These are phyloP conservation scores for Aspergillus persii DNA, from an alignment of 2,329 filamentous ascomycete species.

Conservation along the genomic window DNA sequence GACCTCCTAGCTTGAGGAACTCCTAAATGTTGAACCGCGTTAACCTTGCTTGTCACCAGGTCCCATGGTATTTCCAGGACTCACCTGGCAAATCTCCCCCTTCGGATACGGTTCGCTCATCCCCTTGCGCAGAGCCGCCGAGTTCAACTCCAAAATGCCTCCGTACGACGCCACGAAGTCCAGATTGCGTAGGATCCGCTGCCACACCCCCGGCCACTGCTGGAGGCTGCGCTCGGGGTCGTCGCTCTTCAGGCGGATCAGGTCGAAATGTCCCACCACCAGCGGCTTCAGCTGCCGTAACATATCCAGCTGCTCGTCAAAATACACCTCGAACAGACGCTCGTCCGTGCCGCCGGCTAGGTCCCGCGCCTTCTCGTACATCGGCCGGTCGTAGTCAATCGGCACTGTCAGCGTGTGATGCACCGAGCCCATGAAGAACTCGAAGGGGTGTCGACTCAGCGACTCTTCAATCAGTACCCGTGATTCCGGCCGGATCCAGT, in stretches of 20 bases:
- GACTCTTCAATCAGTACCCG: constrained; percentile 60
- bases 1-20: constrained; percentile 70
- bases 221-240: constrained; percentile 63
- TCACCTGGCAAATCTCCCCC: constrained; percentile 66
- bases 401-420: constrained; percentile 85
- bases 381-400: constrained; percentile 76
- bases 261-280: constrained; percentile 90
- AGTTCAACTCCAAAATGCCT: constrained; percentile 87
- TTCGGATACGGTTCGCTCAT: constrained; percentile 87
- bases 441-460: constrained; percentile 62
- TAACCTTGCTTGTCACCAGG: not conserved
- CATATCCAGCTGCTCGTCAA: constrained; percentile 84
- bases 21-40: constrained; percentile 51
- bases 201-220: constrained; percentile 67
- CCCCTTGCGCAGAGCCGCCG: constrained; percentile 81
- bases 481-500: constrained; percentile 77
- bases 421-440: constrained; percentile 90
- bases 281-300: constrained; percentile 67
- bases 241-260: constrained; percentile 76
- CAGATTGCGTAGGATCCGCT: constrained; percentile 71
- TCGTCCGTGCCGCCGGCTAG: constrained; percentile 64
- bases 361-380: constrained; percentile 64
- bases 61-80: not conserved
- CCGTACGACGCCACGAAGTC: constrained; percentile 68
- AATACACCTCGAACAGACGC: constrained; percentile 76